These are phyloP conservation scores for Plicaturopsis crispa DNA, from an alignment of 768 basidiomycete genomes.

Conservation along the genomic window DNA sequence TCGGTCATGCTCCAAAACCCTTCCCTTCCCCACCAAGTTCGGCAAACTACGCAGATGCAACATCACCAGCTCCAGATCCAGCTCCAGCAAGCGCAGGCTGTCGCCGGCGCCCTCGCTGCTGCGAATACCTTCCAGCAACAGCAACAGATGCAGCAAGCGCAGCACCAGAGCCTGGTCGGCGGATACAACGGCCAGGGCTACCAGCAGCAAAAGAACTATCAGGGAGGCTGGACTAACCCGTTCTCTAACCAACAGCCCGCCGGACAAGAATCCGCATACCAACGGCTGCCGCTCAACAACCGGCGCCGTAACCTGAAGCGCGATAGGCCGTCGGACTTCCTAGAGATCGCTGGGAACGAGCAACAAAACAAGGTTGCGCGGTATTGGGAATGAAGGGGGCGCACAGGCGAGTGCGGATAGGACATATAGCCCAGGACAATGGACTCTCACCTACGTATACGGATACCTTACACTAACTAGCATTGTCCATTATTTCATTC, in stretches of 20 bases:
- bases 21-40: slow-evolving; percentile 60
- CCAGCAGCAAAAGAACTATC: too few relatives aligned
- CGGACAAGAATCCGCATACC: slow-evolving; percentile 79
- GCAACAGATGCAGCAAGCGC: slow-evolving; percentile 31
- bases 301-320: slow-evolving; percentile 71
- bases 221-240: slow-evolving; percentile 39
- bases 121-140: slow-evolving; percentile 51
- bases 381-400: slow-evolving; percentile 64
- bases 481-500: too few relatives aligned
- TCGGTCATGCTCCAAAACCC: slow-evolving; percentile 76
- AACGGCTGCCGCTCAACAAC: slow-evolving; percentile 76
- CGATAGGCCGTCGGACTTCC: slow-evolving; percentile 77
- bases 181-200: slow-evolving; percentile 33
- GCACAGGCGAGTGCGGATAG: too few relatives aligned
- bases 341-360: slow-evolving; percentile 58
- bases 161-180: slow-evolving; percentile 28
- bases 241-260: slow-evolving; percentile 60
- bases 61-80: slow-evolving; percentile 75
- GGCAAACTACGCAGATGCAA: slow-evolving; percentile 78
- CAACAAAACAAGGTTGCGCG: slow-evolving; percentile 57
- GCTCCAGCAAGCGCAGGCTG: slow-evolving; percentile 70
- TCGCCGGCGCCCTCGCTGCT: slow-evolving; percentile 56
- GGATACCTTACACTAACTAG: too few relatives aligned
- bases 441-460: too few relatives aligned
- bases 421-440: too few relatives aligned